Conservation (phyloP, 106 monocot genomes). For the Cymbidium sinense region DNA sequence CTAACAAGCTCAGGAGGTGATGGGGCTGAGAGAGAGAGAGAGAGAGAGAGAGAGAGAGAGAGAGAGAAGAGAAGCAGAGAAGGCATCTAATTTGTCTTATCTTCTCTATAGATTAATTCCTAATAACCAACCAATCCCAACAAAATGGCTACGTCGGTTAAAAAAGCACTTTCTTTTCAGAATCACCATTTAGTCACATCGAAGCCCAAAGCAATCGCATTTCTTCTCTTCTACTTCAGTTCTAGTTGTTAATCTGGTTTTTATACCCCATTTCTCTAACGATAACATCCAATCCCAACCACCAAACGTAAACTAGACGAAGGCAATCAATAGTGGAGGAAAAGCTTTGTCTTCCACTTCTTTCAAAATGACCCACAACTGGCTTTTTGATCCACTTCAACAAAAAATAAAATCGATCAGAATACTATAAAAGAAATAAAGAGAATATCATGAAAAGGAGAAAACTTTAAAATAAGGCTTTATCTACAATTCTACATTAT, state of each 20-base stretch:
- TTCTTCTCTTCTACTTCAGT: constrained; percentile 6
- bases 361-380: not conserved
- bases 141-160: too few species aligned
- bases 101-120: not conserved
- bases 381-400: not conserved
- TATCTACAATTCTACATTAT: not conserved
- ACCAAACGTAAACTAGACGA: not conserved
- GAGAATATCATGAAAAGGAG: too few species aligned
- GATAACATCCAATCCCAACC: not conserved
- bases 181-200: too few species aligned
- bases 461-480: not conserved
- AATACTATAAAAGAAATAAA: too few species aligned
- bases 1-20: too few species aligned
- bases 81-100: not conserved
- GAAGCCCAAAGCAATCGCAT: not conserved
- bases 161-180: too few species aligned
- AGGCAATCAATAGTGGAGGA: not conserved
- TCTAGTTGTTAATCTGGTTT: not conserved
- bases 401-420: too few species aligned
- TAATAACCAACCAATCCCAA: too few species aligned
- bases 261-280: not conserved
- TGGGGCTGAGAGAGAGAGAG: too few species aligned
- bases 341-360: not conserved
- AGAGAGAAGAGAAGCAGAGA: not conserved
- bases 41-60: too few species aligned